Base-by-base conservation (phyloP, 2,329 filamentous ascomycete species). In the Trichoderma atroviride region DNA sequence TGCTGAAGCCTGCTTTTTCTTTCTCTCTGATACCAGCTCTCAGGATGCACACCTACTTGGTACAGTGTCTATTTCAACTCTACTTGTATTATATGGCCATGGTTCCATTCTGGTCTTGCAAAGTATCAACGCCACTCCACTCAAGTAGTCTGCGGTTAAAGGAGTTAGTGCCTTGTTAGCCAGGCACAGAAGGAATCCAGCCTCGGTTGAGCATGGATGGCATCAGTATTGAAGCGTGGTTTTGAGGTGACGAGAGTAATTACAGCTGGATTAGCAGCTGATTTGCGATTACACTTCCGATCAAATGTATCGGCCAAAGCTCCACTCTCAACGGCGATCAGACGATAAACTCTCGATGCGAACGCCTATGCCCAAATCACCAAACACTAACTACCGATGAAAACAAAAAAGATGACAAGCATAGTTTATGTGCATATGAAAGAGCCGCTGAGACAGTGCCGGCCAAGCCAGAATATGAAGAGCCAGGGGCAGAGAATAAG, bases 141-240 rank as follows among this genome's bases (percentile, higher is more conserved):
- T 43, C 33, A 2, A 55, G 37, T 13, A 24, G 43, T 47, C 33
- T 57, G 50, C 47, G 27, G 24, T 55, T 24, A 31, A 19, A 43
- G 47, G n/a, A 27, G 7, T 66, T 69, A 60, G 56, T 69, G 68
- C 35, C 56, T 69, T 65, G 61, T 40, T 69, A 69, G 68, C 57
- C 68, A 69, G 61, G 68, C 55, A 69, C 61, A 53, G 56, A 56
- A 43, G 37, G 56, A 16, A 22, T 37, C 37, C n/a, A 43, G 31
- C 37, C 35, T 50, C 33, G 19, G 33, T 29, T 50, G 27, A 33
- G 53, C 53, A 57, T 65, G 7, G 22, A 63, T 63, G 60, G 16
- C 24, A 24, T 33, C 13, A 57, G 22, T 35, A 24, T 33, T 16
- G 47, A 22, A 22, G 50, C 33, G 24, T 64, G 50, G 50, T 29